These are phyloP conservation scores for Lithohypha guttulata DNA, from an alignment of 2,329 filamentous ascomycete species.

Conservation along the genomic window DNA sequence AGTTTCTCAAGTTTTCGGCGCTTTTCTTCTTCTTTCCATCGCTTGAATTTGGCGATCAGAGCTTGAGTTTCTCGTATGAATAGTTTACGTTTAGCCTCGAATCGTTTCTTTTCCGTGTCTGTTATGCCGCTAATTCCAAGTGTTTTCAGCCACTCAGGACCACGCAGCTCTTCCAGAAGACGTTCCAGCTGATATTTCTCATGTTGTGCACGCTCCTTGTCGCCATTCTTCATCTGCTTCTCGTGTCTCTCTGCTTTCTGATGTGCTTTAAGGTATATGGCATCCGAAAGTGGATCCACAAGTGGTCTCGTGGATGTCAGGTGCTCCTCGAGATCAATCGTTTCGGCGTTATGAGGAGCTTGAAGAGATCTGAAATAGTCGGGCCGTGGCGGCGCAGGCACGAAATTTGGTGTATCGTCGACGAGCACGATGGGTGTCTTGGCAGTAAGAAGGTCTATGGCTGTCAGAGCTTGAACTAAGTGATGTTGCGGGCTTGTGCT, in stretches of 20 bases:
- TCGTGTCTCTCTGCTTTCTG: conserved; percentile 53
- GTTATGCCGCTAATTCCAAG: conserved; percentile 83
- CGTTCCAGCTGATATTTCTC: conserved; percentile 56
- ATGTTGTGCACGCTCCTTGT: conserved; percentile 55
- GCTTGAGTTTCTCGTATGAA: conserved; percentile 74
- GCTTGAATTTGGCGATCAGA: conserved; percentile 75
- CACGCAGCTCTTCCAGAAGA: conserved; percentile 69
- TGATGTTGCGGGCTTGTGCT: conserved; percentile 11
- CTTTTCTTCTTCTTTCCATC: conserved; percentile 86
- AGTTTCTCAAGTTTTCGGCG: conserved; percentile 67
- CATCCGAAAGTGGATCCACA: conserved; percentile 47
- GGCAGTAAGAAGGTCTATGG: conserved; percentile 57
- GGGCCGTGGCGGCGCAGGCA: conserved; percentile 15
- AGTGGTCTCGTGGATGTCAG: conserved; percentile 16
- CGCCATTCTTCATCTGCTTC: conserved; percentile 58
- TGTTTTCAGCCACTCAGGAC: conserved; percentile 83
- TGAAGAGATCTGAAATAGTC: conserved; percentile 25
- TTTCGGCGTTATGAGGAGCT: conserved; percentile 31
- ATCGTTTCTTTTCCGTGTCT: conserved; percentile 74
- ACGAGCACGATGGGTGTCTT: conserved; percentile 64
- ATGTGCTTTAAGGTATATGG: conserved; percentile 48
- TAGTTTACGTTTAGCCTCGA: conserved; percentile 72
- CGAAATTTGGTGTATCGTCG: conserved; percentile 40
- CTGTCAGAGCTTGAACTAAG: conserved; percentile 13
- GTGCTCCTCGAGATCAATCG: conserved; percentile 34